Percentiles rank a stretch among this genome's conserved stretches.
Evolutionary conservation across 768 basidiomycete species (phyloP).

Genomic region (Russula brevipes): DNA sequence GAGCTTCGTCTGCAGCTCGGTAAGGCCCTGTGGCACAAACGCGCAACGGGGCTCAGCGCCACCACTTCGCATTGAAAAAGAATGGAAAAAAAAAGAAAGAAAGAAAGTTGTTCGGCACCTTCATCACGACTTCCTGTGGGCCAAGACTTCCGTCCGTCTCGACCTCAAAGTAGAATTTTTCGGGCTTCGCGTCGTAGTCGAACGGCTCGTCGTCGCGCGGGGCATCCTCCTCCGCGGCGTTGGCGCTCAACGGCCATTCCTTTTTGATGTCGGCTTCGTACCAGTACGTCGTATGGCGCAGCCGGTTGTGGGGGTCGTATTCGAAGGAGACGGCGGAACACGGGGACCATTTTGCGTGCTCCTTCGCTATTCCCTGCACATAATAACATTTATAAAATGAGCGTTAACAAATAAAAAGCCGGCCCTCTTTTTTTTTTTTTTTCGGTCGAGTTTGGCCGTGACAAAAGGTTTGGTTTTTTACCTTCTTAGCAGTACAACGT

Average conservation of each 20-base stretch:
- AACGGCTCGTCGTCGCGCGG: slow-evolving; percentile 78
- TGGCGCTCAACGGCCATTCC: slow-evolving; percentile 91
- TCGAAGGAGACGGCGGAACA: slow-evolving; percentile 93
- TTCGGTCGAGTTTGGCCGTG: no score
- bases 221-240: slow-evolving; percentile 78
- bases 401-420: no score
- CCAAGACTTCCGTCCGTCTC: slow-evolving; percentile 90
- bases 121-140: slow-evolving; percentile 86
- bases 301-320: slow-evolving; percentile 96
- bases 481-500: slow-evolving; percentile 90
- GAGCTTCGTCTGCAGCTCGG: slow-evolving; percentile 73
- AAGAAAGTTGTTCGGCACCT: slow-evolving; percentile 40
- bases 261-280: slow-evolving; percentile 71
- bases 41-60: not conserved
- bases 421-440: no score
- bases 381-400: not conserved
- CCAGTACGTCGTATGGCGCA: slow-evolving; percentile 96
- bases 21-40: slow-evolving; percentile 50
- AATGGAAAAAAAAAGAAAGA: not conserved
- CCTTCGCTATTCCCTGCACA: slow-evolving; percentile 87
- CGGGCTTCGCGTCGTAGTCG: slow-evolving; percentile 82
- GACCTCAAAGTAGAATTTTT: slow-evolving; percentile 89
- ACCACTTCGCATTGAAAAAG: not conserved
- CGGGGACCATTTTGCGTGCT: slow-evolving; percentile 99
- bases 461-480: slow-evolving; percentile 28